Evolutionary conservation across 768 basidiomycete genomes (phyloP).

Genomic region (Xanthoconium stramineum): DNA sequence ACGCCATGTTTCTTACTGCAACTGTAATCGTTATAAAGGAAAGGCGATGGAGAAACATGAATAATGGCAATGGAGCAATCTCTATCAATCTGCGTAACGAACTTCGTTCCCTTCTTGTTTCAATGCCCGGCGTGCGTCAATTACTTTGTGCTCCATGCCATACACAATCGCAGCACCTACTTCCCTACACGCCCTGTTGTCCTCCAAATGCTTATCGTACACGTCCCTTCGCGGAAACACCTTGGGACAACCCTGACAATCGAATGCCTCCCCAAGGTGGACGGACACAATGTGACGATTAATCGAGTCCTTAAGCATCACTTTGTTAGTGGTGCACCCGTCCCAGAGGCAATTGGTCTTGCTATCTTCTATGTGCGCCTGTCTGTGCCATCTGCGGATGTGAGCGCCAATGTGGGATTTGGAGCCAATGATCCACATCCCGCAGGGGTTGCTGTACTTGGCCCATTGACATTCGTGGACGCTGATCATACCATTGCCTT

Average conservation of each 20-base stretch:
- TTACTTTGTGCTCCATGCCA: not conserved
- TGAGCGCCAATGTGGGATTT: slow-evolving; percentile 2
- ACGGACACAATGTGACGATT: slow-evolving; percentile 6
- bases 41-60: not conserved
- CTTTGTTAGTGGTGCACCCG: not conserved
- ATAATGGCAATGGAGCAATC: not conserved
- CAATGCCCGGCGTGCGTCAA: not conserved
- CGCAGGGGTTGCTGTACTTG: not conserved
- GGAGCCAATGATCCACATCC: slow-evolving; percentile 11
- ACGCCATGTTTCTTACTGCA: too few relatives aligned
- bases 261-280: slow-evolving; percentile 8
- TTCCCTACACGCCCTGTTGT: not conserved
- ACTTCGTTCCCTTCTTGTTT: not conserved
- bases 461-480: slow-evolving; percentile 13
- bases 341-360: slow-evolving; percentile 2
- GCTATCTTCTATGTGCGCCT: not conserved
- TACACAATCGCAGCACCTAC: not conserved
- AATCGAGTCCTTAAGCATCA: slow-evolving; percentile 5
- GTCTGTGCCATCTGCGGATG: slow-evolving; percentile 7
- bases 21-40: not conserved
- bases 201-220: slow-evolving; percentile 1
- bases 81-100: not conserved
- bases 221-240: slow-evolving; percentile 6
- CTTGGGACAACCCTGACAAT: slow-evolving; percentile 1
- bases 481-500: not conserved